Evolutionary conservation across 805 yeast species (phyloP).

Genomic region (Teunomyces barrocoloradensis): DNA sequence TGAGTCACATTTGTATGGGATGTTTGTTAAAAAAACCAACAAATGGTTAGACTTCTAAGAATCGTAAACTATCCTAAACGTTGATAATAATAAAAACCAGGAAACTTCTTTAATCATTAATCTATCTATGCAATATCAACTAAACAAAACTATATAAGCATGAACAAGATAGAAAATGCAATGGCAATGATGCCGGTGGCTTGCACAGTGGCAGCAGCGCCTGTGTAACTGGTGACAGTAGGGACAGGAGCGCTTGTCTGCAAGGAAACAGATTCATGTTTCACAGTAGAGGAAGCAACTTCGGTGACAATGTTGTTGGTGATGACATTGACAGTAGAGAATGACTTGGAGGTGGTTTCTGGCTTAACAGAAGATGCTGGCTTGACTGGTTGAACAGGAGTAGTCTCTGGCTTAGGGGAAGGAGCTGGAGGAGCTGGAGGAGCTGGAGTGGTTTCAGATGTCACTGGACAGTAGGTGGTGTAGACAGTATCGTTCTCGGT

Average conservation of each 20-base stretch:
- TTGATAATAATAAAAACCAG: not conserved
- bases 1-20: conserved; percentile 5
- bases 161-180: conserved; percentile 9
- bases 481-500: conserved; percentile 19
- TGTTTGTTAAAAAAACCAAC: no score
- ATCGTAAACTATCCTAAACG: no score
- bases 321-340: conserved; percentile 37
- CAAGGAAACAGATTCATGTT: conserved; percentile 12
- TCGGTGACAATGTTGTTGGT: conserved; percentile 40
- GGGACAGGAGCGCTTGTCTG: conserved; percentile 9
- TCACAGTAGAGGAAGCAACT: conserved; percentile 18
- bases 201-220: conserved; percentile 23
- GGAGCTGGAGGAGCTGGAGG: conserved; percentile 10
- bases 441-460: conserved; percentile 12
- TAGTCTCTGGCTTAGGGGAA: conserved; percentile 10
- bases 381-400: conserved; percentile 1
- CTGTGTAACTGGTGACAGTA: conserved; percentile 25
- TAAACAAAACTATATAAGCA: conserved; percentile 7
- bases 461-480: conserved; percentile 24
- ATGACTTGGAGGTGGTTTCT: conserved; percentile 9
- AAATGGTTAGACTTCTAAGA: not conserved
- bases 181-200: conserved; percentile 25
- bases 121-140: not conserved
- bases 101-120: not conserved
- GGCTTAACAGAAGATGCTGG: not conserved